These are phyloP conservation scores for Drechslera avenae DNA, from an alignment of 2,329 filamentous ascomycete genomes.

Conservation along the genomic window DNA sequence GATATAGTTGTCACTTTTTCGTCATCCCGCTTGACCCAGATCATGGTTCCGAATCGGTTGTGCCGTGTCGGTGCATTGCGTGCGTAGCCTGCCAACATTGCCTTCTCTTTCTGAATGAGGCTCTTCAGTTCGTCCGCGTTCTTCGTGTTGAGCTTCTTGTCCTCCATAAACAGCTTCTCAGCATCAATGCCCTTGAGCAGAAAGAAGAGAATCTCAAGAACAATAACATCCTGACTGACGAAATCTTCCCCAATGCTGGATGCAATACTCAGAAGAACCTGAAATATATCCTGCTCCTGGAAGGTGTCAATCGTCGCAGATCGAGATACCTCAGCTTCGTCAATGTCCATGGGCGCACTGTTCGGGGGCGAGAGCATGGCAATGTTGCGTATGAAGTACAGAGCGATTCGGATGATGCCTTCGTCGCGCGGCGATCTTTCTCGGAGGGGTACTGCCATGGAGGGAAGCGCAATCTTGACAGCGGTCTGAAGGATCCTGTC, in stretches of 20 bases:
- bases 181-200: constrained; percentile 87
- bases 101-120: constrained; percentile 79
- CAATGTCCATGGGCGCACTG: constrained; percentile 77
- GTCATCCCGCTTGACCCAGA: constrained; percentile 90
- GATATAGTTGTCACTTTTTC: constrained; percentile 84
- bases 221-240: constrained; percentile 81
- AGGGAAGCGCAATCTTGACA: constrained; percentile 79
- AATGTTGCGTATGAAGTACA: constrained; percentile 89
- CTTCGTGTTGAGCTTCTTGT: constrained; percentile 70
- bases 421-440: constrained; percentile 83
- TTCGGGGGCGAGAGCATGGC: constrained; percentile 79
- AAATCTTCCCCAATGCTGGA: constrained; percentile 96
- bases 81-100: constrained; percentile 78
- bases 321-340: constrained; percentile 86
- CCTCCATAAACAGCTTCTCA: constrained; percentile 82
- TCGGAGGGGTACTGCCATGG: constrained; percentile 77
- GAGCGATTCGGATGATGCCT: constrained; percentile 85
- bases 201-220: constrained; percentile 92
- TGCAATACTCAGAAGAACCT: constrained; percentile 80
- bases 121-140: constrained; percentile 74
- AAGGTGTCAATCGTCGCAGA: constrained; percentile 89
- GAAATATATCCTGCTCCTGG: constrained; percentile 86
- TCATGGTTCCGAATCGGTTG: constrained; percentile 94
- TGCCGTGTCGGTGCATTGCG: constrained; percentile 83
- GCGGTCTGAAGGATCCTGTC: constrained; percentile 78